Base-by-base conservation (phyloP, 805 yeast species). In the Wickerhamomyces ciferrii region DNA sequence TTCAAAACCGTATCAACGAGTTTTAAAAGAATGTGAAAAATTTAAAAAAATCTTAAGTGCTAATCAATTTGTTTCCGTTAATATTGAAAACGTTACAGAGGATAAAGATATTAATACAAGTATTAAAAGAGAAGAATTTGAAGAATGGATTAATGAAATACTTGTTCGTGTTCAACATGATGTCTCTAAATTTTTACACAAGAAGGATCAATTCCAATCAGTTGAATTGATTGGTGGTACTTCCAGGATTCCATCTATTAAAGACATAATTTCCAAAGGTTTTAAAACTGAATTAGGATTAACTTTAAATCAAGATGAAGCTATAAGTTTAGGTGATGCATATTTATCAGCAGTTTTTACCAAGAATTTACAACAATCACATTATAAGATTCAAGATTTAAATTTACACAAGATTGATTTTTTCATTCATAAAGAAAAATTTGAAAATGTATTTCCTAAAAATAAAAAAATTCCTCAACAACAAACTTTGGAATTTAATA, bases 221-320 rank as follows among this genome's bases (percentile, higher is more conserved):
- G 76, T 86, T 55, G 95, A 86, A 71, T 76, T 87, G 49, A 81
- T 86, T 62, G 95, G 95, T 68, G 95, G 95, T 44, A 81, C 86
- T 67, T 80, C 91, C 55, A 83, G 95, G 72, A 87, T 86, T 52
- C 95, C 95, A 56, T 69, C 83, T 40, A 74, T 86, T 62, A 87
- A 87, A 75, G 74, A 78, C 53, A 79, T 71, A 62, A 72, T 86
- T 55, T 48, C 79, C 53, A 81, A 79, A 63, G 70, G 81, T 50
- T 82, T 87, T 58, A 81, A 81, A 64, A 21, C 14, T 15, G 84
- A 84, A 56, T 75, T 90, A 62, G 85, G 96, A 36, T 83, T 84
- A 72, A 91, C 97, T 54, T 79, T 91, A 71, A 91, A 91, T 78
- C 96, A 89, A 73, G 97, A 91, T 65, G 97, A 91, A 77, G 96